Evolutionary conservation across 192 early-diverging fungal genomes (phyloP), one percentile per base, ranked within the genome.

Genomic region (Helicostylum pulchrum): DNA sequence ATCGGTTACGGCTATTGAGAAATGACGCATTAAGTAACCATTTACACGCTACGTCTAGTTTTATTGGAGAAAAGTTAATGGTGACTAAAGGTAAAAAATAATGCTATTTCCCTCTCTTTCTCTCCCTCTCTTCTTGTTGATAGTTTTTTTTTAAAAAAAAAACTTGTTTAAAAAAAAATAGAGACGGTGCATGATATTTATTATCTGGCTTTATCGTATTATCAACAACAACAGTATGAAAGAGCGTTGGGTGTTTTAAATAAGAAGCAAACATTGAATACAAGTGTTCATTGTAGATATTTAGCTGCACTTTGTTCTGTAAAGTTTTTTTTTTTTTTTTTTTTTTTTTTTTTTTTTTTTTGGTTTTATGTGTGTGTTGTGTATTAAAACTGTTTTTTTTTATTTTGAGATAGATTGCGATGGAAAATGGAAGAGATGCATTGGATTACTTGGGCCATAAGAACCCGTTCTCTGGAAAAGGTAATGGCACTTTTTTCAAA

Each of bases 61-160:
- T 78, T 62, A 88, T 84, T 82, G 87, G 87, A 3, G 86, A 89
- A 60, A 87, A 89, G 45, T 66, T 89, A 21, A 53, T 86, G 51
- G 74, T 69, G 17, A 70, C 86, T 19, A 82, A 86, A 46, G 80
- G 85, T 88, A 80, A 68, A 42, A 32, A n/a, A n/a, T n/a, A n/a
- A n/a, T n/a, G n/a, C n/a, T n/a, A n/a, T n/a, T n/a, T n/a, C n/a
- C n/a, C n/a, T n/a, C n/a, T n/a, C n/a, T n/a, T n/a, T n/a, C n/a
- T n/a, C n/a, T n/a, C n/a, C n/a, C n/a, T n/a, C n/a, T n/a, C 32
- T 10, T 45, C 21, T 49, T 55, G 45, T 50, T n/a, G 12, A 30
- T 31, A 46, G 21, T 20, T 55, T 62, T 59, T 44, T 55, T 32
- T 55, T 23, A 15, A 49, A 34, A 36, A 14, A 1, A 12, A n/a